Conservation (phyloP, 169 alveolate genomes). For the Neospora caninum region DNA sequence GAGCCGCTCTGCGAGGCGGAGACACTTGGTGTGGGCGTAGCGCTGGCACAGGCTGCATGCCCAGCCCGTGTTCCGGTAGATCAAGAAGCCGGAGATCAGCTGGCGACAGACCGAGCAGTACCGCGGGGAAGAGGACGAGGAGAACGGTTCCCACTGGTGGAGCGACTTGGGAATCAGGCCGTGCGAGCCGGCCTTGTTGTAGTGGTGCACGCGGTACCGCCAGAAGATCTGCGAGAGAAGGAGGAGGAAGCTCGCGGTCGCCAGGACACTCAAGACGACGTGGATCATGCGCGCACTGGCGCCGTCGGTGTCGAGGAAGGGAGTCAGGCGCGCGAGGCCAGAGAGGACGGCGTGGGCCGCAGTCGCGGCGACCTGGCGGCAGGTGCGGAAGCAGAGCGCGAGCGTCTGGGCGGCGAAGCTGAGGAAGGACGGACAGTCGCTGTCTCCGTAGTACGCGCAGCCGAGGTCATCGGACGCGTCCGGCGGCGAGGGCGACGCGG, state of each 20-base stretch:
- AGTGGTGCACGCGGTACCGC: conserved; percentile 47
- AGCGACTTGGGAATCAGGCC: neutral
- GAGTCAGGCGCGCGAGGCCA: neutral
- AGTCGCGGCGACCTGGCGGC: neutral
- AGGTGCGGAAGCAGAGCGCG: neutral
- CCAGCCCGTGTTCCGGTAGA: conserved; percentile 65
- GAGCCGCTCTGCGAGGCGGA: conserved; percentile 28
- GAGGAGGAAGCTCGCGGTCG: neutral
- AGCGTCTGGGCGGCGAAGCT: neutral
- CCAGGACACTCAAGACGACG: neutral
- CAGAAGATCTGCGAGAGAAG: conserved; percentile 40
- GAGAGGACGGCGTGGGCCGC: neutral
- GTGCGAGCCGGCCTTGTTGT: conserved; percentile 29
- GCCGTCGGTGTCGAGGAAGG: neutral
- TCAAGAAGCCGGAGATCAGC: conserved; percentile 55
- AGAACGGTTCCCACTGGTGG: conserved; percentile 41
- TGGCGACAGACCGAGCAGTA: conserved; percentile 57
- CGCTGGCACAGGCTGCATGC: conserved; percentile 51
- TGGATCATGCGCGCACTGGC: neutral
- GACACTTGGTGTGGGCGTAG: conserved; percentile 43
- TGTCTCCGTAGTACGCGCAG: conserved; percentile 34
- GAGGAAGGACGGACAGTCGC: conserved; percentile 14
- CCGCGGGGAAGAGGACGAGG: conserved; percentile 40
- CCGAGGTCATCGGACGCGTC: neutral
- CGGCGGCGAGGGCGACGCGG: neutral